Percentiles rank a stretch among this genome's conserved stretches.
phyloP scores from a whole-genome alignment of 2,329 filamentous ascomycete species.

The Neofusicoccum kwambonambiense region DNA sequence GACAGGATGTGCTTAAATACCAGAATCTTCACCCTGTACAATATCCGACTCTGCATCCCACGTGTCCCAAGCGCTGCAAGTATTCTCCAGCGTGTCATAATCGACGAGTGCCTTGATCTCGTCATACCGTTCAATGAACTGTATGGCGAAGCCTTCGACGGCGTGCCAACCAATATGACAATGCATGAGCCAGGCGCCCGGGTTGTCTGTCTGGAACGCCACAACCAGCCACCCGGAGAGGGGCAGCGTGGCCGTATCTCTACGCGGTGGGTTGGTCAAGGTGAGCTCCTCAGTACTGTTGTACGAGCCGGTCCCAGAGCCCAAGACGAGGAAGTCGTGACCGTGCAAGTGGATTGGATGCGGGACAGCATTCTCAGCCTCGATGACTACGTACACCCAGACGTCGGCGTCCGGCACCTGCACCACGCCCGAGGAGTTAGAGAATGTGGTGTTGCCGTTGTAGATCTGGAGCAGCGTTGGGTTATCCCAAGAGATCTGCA shows the following conservation, averaged over 20 bases:
- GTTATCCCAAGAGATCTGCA: conserved; percentile 35
- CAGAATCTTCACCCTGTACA: conserved; percentile 6
- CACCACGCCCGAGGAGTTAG: conserved; percentile 24
- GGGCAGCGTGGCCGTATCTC: conserved; percentile 28
- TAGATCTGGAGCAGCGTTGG: conserved; percentile 39
- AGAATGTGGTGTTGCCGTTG: conserved; percentile 26
- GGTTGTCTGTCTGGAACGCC: conserved; percentile 54
- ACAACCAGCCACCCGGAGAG: conserved; percentile 48
- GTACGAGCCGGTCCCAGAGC: conserved; percentile 32
- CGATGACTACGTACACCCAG: conserved; percentile 16
- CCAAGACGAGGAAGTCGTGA: conserved; percentile 39
- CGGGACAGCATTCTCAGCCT: conserved; percentile 31
- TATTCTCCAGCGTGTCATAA: conserved; percentile 1
- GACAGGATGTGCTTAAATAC: not conserved
- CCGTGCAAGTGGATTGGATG: conserved; percentile 43
- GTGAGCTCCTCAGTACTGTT: conserved; percentile 30
- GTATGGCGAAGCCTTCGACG: conserved; percentile 46
- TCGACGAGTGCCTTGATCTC: conserved; percentile 24
- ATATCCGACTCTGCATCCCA: not conserved
- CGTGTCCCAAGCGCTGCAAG: conserved; percentile 9
- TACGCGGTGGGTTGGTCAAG: conserved; percentile 39
- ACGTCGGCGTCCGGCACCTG: conserved; percentile 33
- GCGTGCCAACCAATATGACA: conserved; percentile 27
- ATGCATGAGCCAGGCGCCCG: conserved; percentile 38
- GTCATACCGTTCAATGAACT: conserved; percentile 50